A percentile compares a stretch with the other conserved stretches of the same genome.
These are phyloP conservation scores for Neospermospora avenae DNA, from an alignment of 2,329 filamentous ascomycete genomes.

Conservation along the genomic window DNA sequence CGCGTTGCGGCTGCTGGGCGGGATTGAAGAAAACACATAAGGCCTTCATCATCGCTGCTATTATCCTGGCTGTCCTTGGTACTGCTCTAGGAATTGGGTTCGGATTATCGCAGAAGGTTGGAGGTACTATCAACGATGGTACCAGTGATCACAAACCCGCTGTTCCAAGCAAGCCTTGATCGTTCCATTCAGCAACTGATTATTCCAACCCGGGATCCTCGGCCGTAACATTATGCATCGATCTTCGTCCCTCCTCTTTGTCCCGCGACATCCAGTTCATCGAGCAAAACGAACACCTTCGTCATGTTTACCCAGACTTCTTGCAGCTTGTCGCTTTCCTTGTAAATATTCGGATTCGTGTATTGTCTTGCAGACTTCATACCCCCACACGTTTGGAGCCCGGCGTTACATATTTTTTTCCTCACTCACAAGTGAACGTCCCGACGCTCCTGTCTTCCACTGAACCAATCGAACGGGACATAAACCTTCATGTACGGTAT, in stretches of 20 bases:
- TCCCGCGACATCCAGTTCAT: conserved; percentile 4
- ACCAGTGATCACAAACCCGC: conserved; percentile 14
- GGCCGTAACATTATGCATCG: neutral
- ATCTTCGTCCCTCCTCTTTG: neutral
- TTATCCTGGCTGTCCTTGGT: conserved; percentile 18
- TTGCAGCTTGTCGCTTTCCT: conserved; percentile 1
- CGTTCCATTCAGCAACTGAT: neutral
- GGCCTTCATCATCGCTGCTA: conserved; percentile 12
- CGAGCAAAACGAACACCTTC: conserved; percentile 1
- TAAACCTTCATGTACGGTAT: neutral
- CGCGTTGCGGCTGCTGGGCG: conserved; percentile 18
- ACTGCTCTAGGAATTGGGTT: conserved; percentile 20
- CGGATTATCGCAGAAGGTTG: conserved; percentile 14
- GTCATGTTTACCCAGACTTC: neutral
- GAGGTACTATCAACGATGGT: conserved; percentile 11
- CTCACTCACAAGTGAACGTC: neutral
- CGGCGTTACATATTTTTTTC: neutral
- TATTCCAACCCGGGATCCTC: neutral
- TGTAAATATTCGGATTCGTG: conserved; percentile 13
- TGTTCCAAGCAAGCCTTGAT: conserved; percentile 10
- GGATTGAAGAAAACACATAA: conserved; percentile 18
- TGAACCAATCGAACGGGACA: neutral
- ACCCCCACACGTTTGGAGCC: conserved; percentile 12
- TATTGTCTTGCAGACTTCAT: conserved; percentile 8
- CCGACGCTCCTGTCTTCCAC: neutral